Base-by-base conservation (phyloP, 164 flowering plant species). In the Magnolia changhungtana region DNA sequence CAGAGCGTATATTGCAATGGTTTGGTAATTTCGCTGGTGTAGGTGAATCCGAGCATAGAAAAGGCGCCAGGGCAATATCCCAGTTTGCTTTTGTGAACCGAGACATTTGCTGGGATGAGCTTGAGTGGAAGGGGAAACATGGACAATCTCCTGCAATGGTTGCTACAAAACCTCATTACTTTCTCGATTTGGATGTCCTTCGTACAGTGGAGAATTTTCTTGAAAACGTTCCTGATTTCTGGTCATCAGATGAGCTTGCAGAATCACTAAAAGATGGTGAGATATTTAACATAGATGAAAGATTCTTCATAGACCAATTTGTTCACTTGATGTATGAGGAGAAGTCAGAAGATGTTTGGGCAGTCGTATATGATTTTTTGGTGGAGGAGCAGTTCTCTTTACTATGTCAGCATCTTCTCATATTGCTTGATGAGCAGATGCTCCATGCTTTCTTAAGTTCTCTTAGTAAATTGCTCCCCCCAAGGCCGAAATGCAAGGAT, bases 61-160 rank as follows among this genome's bases (percentile, higher is more conserved):
- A 87, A 76, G 99, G 99, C 75, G 93, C 97, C 1, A 92, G 87
- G 83, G 97, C 98, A 69, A 64, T 96, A 63, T 88, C 96, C 7
- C 92, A 91, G 73, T 96, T 88, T 86, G 91, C 99, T 31, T 96
- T 96, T 80, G 81, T 89, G 73, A 91, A 96, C 83, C 87, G 98
- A 23, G 96, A 94, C 79, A 89, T 87, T 61, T 96, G 98, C 80
- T 96, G 99, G 99, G 99, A 92, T 82, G 98, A 94, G 83, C 97
- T 96, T 67, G 97, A 89, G 82, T 96, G 99, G 99, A 90, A 83
- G 78, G 99, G 99, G 45, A 96, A 90, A 78, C 99, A 92, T 79
- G 99, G 99, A 73, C 98, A 96, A 63, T 92, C 98, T 66, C 99
- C 99, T 74, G 99, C 97, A 58, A 85, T 96, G 86, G 98, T 93